Conservation (phyloP, 2,329 filamentous ascomycete genomes). For the Alternaria triticina region DNA sequence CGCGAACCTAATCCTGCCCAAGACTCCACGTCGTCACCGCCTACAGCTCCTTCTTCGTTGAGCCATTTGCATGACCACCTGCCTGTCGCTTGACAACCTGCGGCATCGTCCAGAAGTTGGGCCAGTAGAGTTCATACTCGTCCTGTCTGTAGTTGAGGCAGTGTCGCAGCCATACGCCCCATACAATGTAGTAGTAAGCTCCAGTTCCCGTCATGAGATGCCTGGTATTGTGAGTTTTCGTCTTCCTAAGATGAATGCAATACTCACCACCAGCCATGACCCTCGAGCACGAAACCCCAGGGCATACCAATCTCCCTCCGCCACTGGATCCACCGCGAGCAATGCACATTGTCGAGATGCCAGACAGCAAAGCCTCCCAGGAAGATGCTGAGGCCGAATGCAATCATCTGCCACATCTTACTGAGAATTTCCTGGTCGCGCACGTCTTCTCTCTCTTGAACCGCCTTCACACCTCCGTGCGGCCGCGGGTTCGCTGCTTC, state of each 20-base stretch:
- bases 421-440: slow-evolving; percentile 65
- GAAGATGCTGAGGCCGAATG: slow-evolving; percentile 72
- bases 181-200: slow-evolving; percentile 83
- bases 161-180: slow-evolving; percentile 81
- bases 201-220: slow-evolving; percentile 82
- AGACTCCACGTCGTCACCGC: not conserved
- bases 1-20: not conserved
- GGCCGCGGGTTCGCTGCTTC: slow-evolving; percentile 35
- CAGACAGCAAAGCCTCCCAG: slow-evolving; percentile 77
- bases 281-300: slow-evolving; percentile 78
- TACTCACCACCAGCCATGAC: slow-evolving; percentile 73
- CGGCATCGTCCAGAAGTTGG: slow-evolving; percentile 63
- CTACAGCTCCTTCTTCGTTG: slow-evolving; percentile 42
- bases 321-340: slow-evolving; percentile 68
- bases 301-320: slow-evolving; percentile 74
- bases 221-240: slow-evolving; percentile 52
- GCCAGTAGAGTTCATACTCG: slow-evolving; percentile 75
- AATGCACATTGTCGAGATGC: slow-evolving; percentile 81
- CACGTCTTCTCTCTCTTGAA: slow-evolving; percentile 58
- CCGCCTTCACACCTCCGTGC: slow-evolving; percentile 37
- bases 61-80: slow-evolving; percentile 24
- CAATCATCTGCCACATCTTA: slow-evolving; percentile 79
- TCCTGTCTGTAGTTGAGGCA: slow-evolving; percentile 76
- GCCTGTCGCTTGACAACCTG: slow-evolving; percentile 53
- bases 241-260: not conserved